phyloP scores from a whole-genome alignment of 2,329 filamentous ascomycete species.

The Ascosphaera aggregata region DNA sequence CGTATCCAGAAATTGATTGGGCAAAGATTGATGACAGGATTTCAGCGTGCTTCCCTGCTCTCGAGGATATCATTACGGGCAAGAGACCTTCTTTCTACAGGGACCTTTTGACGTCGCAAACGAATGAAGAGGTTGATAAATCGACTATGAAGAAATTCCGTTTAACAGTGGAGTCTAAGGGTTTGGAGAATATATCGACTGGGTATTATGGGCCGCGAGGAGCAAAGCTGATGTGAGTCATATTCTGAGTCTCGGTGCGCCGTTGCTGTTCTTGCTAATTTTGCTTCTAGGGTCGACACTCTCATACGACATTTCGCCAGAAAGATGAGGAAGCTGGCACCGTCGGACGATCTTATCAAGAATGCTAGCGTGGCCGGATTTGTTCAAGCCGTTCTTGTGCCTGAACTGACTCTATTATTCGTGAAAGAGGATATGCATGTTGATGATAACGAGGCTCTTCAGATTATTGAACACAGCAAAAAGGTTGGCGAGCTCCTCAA shows the following conservation, averaged over 20 bases:
- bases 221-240: constrained; percentile 40
- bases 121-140: constrained; percentile 37
- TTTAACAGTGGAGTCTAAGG: constrained; percentile 23
- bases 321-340: constrained; percentile 36
- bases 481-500: constrained; percentile 44
- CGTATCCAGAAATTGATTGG: constrained; percentile 57
- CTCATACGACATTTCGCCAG: constrained; percentile 37
- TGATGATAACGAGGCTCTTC: constrained; percentile 21
- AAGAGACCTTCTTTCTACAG: constrained; percentile 35
- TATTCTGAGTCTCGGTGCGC: too few species aligned
- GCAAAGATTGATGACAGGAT: constrained; percentile 34
- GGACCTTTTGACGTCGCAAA: constrained; percentile 28
- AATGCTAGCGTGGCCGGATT: constrained; percentile 43
- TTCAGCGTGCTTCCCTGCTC: constrained; percentile 26
- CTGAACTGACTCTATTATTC: constrained; percentile 35
- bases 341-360: constrained; percentile 41
- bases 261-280: constrained; percentile 1
- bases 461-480: constrained; percentile 42
- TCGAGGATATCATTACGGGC: constrained; percentile 29
- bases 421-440: constrained; percentile 36
- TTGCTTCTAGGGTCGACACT: constrained; percentile 23
- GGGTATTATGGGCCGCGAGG: constrained; percentile 72
- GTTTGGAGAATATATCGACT: constrained; percentile 34
- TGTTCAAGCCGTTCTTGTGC: constrained; percentile 53
- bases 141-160: constrained; percentile 17